phyloP scores from a whole-genome alignment of 495 filamentous ascomycete genomes.

The Penicillium salamii region DNA sequence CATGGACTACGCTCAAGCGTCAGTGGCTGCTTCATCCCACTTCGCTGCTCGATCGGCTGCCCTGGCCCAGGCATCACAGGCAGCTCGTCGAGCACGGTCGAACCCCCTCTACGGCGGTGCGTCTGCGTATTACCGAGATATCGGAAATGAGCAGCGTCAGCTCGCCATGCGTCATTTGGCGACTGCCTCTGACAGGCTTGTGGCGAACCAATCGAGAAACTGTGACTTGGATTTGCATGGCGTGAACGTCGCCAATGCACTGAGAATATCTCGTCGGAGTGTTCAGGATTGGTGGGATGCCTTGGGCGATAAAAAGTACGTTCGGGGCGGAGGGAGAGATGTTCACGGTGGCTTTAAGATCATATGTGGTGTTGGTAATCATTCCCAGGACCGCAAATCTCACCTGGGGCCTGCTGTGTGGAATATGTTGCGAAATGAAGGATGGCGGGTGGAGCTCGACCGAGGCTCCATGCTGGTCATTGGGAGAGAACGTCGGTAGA shows the following conservation, averaged over 20 bases:
- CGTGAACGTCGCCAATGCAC: constrained; percentile 72
- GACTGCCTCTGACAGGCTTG: constrained; percentile 58
- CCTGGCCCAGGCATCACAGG: constrained; percentile 56
- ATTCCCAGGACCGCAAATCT: constrained; percentile 72
- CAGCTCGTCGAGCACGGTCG: constrained; percentile 62
- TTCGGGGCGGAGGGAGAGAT: constrained; percentile 43
- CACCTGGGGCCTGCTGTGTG: constrained; percentile 78
- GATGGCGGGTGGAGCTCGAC: constrained; percentile 75
- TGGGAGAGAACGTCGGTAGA: constrained; percentile 43
- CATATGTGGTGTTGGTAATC: constrained; percentile 75
- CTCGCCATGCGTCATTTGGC: constrained; percentile 42
- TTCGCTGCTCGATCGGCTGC: constrained; percentile 45
- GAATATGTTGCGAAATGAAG: constrained; percentile 69
- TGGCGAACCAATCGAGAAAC: constrained; percentile 56
- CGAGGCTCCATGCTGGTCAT: constrained; percentile 64
- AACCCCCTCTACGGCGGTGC: constrained; percentile 64
- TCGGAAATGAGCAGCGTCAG: constrained; percentile 52
- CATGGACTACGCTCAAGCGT: constrained; percentile 26
- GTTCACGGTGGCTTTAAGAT: constrained; percentile 59
- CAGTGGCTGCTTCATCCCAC: constrained; percentile 33
- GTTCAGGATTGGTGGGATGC: constrained; percentile 78
- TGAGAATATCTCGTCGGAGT: constrained; percentile 66
- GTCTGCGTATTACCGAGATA: constrained; percentile 61
- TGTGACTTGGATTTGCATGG: constrained; percentile 76
- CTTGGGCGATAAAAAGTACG: constrained; percentile 56